Percentiles rank a stretch among this genome's conserved stretches.
phyloP scores from a whole-genome alignment of 2,329 filamentous ascomycete genomes.

The Purpureocillium takamizusanense region DNA sequence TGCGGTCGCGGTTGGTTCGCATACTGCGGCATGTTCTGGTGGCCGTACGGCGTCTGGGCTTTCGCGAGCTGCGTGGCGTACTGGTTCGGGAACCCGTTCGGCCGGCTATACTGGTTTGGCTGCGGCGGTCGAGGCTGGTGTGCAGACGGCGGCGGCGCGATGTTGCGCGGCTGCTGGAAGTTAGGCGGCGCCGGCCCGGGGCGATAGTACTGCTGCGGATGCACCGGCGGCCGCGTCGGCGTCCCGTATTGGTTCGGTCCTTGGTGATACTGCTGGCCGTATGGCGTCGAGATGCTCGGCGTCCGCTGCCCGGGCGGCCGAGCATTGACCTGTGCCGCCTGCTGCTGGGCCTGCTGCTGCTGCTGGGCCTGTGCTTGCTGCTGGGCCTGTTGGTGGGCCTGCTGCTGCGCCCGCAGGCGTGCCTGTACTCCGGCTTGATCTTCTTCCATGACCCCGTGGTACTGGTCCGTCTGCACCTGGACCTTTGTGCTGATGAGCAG shows the following conservation, averaged over 20 bases:
- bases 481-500: constrained; percentile 75
- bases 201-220: constrained; percentile 36
- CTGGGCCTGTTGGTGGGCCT: constrained; percentile 11
- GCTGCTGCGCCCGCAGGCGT: constrained; percentile 32
- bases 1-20: constrained; percentile 36
- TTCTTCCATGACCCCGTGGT: constrained; percentile 74
- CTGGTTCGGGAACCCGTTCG: constrained; percentile 35
- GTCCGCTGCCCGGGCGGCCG: constrained; percentile 28
- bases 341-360: constrained; percentile 17
- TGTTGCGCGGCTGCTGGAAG: constrained; percentile 28
- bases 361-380: constrained; percentile 12
- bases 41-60: constrained; percentile 40
- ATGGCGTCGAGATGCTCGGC: constrained; percentile 29
- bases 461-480: constrained; percentile 62
- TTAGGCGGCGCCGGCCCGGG: constrained; percentile 27
- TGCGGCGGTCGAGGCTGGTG: constrained; percentile 28
- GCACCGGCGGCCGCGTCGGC: constrained; percentile 33
- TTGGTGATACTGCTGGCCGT: constrained; percentile 35
- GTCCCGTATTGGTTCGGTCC: constrained; percentile 36
- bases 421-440: constrained; percentile 57
- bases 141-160: constrained; percentile 17
- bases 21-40: constrained; percentile 40
- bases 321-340: constrained; percentile 18
- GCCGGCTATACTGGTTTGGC: constrained; percentile 39
- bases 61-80: constrained; percentile 44